These are phyloP conservation scores for Phytophthora europaea DNA, from an alignment of 352 stramenopile species.

Conservation along the genomic window DNA sequence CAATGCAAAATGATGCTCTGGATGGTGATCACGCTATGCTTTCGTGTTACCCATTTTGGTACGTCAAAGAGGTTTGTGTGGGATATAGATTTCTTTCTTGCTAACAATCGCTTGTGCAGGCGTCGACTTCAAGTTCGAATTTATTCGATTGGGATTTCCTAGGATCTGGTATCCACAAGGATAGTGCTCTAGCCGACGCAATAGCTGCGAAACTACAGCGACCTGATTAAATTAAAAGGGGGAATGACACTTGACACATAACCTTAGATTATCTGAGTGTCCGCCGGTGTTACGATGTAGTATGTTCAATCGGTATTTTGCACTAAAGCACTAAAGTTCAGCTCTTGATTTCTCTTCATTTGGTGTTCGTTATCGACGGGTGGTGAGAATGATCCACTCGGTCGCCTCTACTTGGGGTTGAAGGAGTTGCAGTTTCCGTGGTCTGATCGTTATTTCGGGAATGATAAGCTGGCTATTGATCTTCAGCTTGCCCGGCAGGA, in stretches of 20 bases:
- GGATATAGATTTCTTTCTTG: background rate
- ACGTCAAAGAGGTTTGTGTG: background rate
- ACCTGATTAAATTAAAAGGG: too few relatives aligned
- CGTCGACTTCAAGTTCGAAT: constrained; percentile 22
- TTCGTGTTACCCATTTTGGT: constrained; percentile 24
- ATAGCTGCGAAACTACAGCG: too few relatives aligned
- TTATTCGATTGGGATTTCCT: constrained; percentile 12
- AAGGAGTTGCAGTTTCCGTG: background rate
- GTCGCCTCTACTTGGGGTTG: too few relatives aligned
- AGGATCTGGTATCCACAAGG: constrained; percentile 5
- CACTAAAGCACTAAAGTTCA: too few relatives aligned
- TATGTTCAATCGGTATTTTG: too few relatives aligned
- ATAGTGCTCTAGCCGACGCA: background rate
- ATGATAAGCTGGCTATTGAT: background rate
- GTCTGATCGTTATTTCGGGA: background rate
- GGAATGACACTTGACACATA: too few relatives aligned
- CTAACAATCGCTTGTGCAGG: background rate
- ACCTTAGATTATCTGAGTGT: too few relatives aligned
- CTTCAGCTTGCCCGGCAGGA: background rate
- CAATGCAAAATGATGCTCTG: constrained; percentile 36
- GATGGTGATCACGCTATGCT: constrained; percentile 25
- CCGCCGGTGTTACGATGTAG: too few relatives aligned
- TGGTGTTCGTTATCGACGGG: too few relatives aligned
- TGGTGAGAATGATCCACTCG: background rate
- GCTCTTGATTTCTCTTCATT: too few relatives aligned